Conservation (phyloP, 176 grass and related monocot species). For the Areca catechu region DNA sequence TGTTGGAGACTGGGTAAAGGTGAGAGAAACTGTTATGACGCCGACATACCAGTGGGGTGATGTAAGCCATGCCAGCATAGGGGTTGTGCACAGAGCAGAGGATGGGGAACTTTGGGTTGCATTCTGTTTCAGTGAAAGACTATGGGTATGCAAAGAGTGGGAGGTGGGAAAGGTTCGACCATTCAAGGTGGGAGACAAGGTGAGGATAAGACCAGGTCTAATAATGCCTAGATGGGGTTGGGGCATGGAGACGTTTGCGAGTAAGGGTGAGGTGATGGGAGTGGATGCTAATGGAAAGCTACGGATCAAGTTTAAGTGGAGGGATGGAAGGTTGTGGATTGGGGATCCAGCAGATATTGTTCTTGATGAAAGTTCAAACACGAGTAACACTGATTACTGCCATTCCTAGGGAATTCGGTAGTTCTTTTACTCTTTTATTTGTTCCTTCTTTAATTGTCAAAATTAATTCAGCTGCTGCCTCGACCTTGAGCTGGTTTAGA, state of each 20-base stretch:
- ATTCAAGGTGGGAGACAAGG: slow-evolving; percentile 62
- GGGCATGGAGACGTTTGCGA: slow-evolving; percentile 81
- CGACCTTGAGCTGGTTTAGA: not conserved
- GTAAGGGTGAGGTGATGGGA: slow-evolving; percentile 76
- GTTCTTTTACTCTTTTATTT: slow-evolving; percentile 60
- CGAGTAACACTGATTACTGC: slow-evolving; percentile 34
- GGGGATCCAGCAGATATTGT: slow-evolving; percentile 93
- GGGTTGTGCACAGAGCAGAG: slow-evolving; percentile 76
- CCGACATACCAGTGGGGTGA: slow-evolving; percentile 98
- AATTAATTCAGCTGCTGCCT: not conserved
- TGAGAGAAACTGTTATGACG: slow-evolving; percentile 56
- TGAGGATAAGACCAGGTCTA: slow-evolving; percentile 66
- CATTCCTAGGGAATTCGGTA: slow-evolving; percentile 38
- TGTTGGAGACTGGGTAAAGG: slow-evolving; percentile 89
- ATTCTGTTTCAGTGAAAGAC: slow-evolving; percentile 91
- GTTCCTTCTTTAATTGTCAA: slow-evolving; percentile 20
- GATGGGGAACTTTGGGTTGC: slow-evolving; percentile 88
- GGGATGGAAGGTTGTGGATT: slow-evolving; percentile 70
- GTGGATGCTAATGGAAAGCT: slow-evolving; percentile 96
- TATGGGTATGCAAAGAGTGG: slow-evolving; percentile 94
- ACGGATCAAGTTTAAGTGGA: slow-evolving; percentile 94
- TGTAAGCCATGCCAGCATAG: slow-evolving; percentile 71
- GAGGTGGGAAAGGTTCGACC: slow-evolving; percentile 81
- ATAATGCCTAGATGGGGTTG: slow-evolving; percentile 86
- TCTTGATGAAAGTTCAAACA: slow-evolving; percentile 51